phyloP scores from a whole-genome alignment of 257 asterid species.

The Oldenlandia corymbosa region DNA sequence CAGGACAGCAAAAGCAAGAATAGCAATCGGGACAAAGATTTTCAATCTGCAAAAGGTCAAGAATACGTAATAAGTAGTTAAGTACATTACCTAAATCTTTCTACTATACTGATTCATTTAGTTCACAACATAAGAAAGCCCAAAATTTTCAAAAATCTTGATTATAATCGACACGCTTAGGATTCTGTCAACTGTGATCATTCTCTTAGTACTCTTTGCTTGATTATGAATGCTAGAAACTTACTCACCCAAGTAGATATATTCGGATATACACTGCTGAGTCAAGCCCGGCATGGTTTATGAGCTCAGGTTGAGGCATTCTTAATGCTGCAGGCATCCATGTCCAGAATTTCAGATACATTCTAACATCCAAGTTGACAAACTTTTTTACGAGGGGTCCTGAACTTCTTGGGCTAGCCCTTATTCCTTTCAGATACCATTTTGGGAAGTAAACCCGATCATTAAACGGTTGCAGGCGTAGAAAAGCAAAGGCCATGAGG shows the following conservation, averaged over 20 bases:
- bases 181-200: too few species aligned
- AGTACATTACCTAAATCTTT: background rate
- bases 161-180: background rate
- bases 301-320: slow-evolving; percentile 84
- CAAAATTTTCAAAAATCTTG: background rate
- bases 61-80: background rate
- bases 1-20: slow-evolving; percentile 62
- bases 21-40: slow-evolving; percentile 66
- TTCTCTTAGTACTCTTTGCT: background rate
- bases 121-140: background rate
- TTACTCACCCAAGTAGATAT: slow-evolving; percentile 80
- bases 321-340: slow-evolving; percentile 90
- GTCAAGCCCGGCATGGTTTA: slow-evolving; percentile 90
- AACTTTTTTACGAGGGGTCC: slow-evolving; percentile 40
- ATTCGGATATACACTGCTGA: slow-evolving; percentile 74
- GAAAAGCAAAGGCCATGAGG: slow-evolving; percentile 66
- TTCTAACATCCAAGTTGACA: slow-evolving; percentile 43
- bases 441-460: slow-evolving; percentile 79
- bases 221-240: background rate
- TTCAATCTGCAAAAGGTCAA: slow-evolving; percentile 54
- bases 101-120: slow-evolving; percentile 3
- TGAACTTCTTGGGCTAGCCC: slow-evolving; percentile 50
- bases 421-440: slow-evolving; percentile 74
- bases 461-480: slow-evolving; percentile 72
- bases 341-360: slow-evolving; percentile 60